Base-by-base conservation (phyloP, 345 rosid species). In the Cardamine occulta region DNA sequence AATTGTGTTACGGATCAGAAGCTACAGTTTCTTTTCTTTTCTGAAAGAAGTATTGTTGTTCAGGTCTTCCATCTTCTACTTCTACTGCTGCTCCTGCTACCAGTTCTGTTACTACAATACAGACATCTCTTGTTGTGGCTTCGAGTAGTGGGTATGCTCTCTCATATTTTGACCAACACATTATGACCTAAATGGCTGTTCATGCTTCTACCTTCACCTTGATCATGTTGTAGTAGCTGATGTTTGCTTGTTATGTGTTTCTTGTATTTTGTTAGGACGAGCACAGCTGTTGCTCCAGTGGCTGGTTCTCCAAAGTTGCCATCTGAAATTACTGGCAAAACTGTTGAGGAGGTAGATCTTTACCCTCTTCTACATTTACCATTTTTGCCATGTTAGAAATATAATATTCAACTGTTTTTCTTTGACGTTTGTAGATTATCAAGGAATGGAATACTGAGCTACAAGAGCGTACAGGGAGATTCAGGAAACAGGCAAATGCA, bases 381-480 rank as follows among this genome's bases (percentile, higher is more conserved):
- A 7, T 19, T 75, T 37, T 37, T 10, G 55, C 12, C 44, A 13
- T 68, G 49, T 49, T 62, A 23, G 39, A 4, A 37, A 24, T n/a
- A 35, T 31, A 49, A 11, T 70, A 17, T 37, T 45, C 66, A 24
- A 77, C 14, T 48, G 54, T 18, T 32, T 28, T 17, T 57, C 48
- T 28, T 52, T 40, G 57, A 73, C 55, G 39, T 73, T 67, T 73
- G 79, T 76, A 95, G 99, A 92, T 93, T 71, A 95, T 95, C 80
- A 96, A 88, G 82, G 96, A 89, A 79, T 93, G 99, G 98, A 96
- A 96, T 73, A 74, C 88, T 70, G 98, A 96, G 83, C 86, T 96
- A 72, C 97, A 91, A 82, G 96, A 90, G 84, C 88, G 96, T 68
- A 86, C 98, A 35, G 93, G 89, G 74, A 96, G 89, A 74, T 96